Evolutionary conservation across 2,329 filamentous ascomycete genomes (phyloP), one percentile per base, ranked within the genome.

Genomic region (Xylaria sp.): DNA sequence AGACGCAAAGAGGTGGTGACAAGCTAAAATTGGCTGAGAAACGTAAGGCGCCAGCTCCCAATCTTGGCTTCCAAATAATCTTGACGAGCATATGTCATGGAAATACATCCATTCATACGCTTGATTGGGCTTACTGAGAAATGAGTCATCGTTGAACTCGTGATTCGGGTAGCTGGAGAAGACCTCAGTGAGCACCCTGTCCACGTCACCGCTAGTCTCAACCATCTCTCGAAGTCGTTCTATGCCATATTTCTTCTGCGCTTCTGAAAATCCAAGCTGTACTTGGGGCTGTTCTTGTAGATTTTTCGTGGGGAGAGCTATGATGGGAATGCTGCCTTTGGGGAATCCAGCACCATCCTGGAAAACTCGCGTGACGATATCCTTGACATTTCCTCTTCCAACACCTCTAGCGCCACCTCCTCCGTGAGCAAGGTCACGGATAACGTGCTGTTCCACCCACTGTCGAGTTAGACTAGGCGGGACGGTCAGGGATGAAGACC

Each of bases 51-150:
- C 88, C 17, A 99, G 83, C 79, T 99, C 96, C 92, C 96, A 99
- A 65, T 97, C 94, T 78, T 97, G 95, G 67, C 88, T 90, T n/a
- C 89, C 83, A 77, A 90, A 97, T 1, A 98, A 86, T 46, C 90
- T 89, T 0, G 90, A 90, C 28, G 93, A 93, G 71, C 97, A 90
- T 0, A 85, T 84, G 75, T 98, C 96, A 80, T 97, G 93, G 80
- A 99, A 98, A 79, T 97, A 86, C 64, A 99, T 87, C 96, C 96
- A 99, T 76, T 97, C 95, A 79, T 97, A 97, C 0, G 93, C 93
- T 78, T 70, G 65, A 36, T 77, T 72, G 2, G 97, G 97, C 77
- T 99, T 99, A 40, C 90, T 92, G 38, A 99, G 89, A 73, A 93
- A 91, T 0, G 90, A 92, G 79, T 99, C 96, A 78, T 99, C 96